A percentile compares a stretch with the other conserved stretches of the same genome.
Conservation (phyloP, 1,284 basidiomycete genomes). For the Singerocomus rubriflavus region DNA sequence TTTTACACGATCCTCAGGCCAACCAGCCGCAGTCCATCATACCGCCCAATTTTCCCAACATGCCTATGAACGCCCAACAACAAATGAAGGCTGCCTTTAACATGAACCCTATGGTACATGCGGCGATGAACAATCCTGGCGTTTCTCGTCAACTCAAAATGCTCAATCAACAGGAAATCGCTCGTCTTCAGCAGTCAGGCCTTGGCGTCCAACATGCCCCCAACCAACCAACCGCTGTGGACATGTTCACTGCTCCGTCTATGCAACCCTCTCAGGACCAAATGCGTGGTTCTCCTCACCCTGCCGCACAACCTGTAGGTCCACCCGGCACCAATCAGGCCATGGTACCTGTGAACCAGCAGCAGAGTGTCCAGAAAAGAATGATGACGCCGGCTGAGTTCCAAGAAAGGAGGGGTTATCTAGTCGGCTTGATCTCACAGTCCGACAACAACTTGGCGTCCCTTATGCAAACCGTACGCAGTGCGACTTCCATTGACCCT, state of each 20-base stretch:
- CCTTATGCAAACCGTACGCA: constrained; percentile 16
- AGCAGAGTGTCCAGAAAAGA: constrained; percentile 19
- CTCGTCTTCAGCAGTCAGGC: constrained; percentile 34
- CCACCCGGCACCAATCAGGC: constrained; percentile 21
- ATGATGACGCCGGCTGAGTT: constrained; percentile 24
- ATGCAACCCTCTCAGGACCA: constrained; percentile 41
- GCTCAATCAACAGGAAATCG: constrained; percentile 43
- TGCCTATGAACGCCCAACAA: constrained; percentile 32
- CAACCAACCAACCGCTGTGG: constrained; percentile 36
- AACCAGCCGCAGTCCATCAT: constrained; percentile 41
- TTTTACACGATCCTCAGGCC: constrained; percentile 44
- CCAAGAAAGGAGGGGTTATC: constrained; percentile 22
- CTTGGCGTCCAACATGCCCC: constrained; percentile 31
- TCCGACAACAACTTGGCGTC: constrained; percentile 17
- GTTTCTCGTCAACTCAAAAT: constrained; percentile 47
- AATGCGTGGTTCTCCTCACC: constrained; percentile 49
- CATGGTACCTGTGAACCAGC: constrained; percentile 23
- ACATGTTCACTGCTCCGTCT: constrained; percentile 43
- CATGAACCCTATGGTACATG: constrained; percentile 39
- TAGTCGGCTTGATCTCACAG: constrained; percentile 17
- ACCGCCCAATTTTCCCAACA: constrained; percentile 38
- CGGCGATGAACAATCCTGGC: constrained; percentile 34
- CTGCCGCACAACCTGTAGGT: constrained; percentile 25
- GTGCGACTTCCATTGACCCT: constrained; percentile 28
- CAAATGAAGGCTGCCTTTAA: constrained; percentile 30